These are phyloP conservation scores for Fusarium nygamai DNA, from an alignment of 2,329 filamentous ascomycete species.

Conservation along the genomic window DNA sequence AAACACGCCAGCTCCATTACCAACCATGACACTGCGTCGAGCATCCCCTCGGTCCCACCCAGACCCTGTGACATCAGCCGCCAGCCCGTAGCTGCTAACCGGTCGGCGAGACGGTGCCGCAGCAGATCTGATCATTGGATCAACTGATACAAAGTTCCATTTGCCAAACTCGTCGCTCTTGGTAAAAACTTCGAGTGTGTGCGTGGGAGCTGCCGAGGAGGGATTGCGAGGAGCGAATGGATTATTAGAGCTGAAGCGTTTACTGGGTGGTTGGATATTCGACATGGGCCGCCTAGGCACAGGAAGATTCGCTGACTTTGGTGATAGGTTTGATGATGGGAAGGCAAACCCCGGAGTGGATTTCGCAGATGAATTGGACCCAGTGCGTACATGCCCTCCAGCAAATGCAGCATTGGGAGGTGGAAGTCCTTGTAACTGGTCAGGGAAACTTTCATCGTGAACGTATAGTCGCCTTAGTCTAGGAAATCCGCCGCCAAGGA, in stretches of 20 bases:
- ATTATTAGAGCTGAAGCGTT: conserved; percentile 70
- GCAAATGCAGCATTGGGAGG: conserved; percentile 62
- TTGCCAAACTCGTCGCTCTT: conserved; percentile 67
- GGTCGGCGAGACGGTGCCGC: conserved; percentile 52
- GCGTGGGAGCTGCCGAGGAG: conserved; percentile 54
- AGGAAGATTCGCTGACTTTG: conserved; percentile 37
- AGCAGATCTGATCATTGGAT: conserved; percentile 44
- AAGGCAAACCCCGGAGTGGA: conserved; percentile 41
- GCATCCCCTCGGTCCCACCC: conserved; percentile 64
- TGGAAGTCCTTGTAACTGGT: conserved; percentile 77
- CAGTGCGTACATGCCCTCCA: conserved; percentile 45
- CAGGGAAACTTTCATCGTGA: conserved; percentile 83
- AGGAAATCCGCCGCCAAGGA: conserved; percentile 80
- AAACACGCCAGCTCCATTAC: conserved; percentile 62
- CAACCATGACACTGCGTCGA: conserved; percentile 64
- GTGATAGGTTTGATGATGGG: conserved; percentile 32
- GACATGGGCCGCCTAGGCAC: conserved; percentile 44
- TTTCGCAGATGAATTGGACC: conserved; percentile 45
- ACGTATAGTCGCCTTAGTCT: conserved; percentile 83
- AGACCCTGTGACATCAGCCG: conserved; percentile 58
- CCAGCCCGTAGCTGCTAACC: conserved; percentile 66
- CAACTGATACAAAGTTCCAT: conserved; percentile 67
- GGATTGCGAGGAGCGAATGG: conserved; percentile 58
- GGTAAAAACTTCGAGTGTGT: conserved; percentile 68
- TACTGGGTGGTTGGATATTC: conserved; percentile 41